Evolutionary conservation across 208 protist genomes (phyloP).

Genomic region (Trypanosoma grayi): DNA sequence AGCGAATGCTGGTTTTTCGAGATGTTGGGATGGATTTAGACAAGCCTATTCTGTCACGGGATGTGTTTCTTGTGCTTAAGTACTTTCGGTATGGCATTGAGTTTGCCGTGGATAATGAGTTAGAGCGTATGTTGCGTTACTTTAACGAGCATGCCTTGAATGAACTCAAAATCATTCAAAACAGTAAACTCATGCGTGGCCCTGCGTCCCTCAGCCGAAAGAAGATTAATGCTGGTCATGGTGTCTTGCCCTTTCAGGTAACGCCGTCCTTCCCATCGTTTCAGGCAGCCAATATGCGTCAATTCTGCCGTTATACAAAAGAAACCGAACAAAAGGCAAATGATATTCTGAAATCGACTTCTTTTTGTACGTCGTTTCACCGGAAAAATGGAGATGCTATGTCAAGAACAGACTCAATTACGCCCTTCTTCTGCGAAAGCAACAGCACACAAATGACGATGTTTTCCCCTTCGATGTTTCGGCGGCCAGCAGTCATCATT

Average conservation of each 20-base stretch:
- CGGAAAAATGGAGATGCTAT: not conserved
- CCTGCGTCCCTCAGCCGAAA: constrained; percentile 53
- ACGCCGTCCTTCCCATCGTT: constrained; percentile 50
- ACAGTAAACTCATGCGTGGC: constrained; percentile 87
- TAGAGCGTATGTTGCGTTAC: constrained; percentile 87
- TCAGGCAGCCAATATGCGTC: constrained; percentile 42
- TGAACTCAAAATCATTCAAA: constrained; percentile 86
- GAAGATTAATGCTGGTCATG: not conserved
- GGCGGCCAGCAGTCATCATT: constrained; percentile 76
- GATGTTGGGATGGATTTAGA: constrained; percentile 90
- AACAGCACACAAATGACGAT: constrained; percentile 49
- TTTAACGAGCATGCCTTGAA: constrained; percentile 89
- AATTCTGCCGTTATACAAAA: constrained; percentile 42
- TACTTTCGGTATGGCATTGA: constrained; percentile 86
- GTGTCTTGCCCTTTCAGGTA: constrained; percentile 30
- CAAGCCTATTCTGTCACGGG: constrained; percentile 84
- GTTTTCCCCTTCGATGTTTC: constrained; percentile 51
- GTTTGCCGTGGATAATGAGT: constrained; percentile 87
- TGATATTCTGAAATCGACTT: constrained; percentile 2
- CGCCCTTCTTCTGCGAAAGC: constrained; percentile 33
- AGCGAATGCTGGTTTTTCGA: constrained; percentile 77
- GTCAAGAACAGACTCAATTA: not conserved
- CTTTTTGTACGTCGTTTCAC: constrained; percentile 6
- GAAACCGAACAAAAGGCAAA: constrained; percentile 13
- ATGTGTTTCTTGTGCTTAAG: constrained; percentile 84